Evolutionary conservation across 2,329 filamentous ascomycete species (phyloP), one percentile per base, ranked within the genome.

Genomic region (Aspergillus puulaauensis): DNA sequence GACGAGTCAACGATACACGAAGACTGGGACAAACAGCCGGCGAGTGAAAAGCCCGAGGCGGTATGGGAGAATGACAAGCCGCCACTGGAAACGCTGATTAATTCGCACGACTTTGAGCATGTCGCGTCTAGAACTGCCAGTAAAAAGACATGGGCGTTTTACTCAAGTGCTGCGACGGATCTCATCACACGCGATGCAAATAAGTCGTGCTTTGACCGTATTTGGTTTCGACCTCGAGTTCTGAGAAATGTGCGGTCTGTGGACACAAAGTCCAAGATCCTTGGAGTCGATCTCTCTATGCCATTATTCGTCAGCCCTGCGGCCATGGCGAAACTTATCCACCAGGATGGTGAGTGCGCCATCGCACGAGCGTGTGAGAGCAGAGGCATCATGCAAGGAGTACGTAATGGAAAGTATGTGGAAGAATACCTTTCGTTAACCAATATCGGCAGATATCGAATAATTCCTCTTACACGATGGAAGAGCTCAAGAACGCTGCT

Each of bases 91-190:
- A 80, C 77, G 11, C 67, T 87, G 23, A 83, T 87, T 66, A 86
- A 79, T 63, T 75, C 82, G 6, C 77, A 86, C 60, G 86, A 89
- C 72, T 89, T 89, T 66, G 80, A 84, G 52, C 58, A 74, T 11
- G 83, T 82, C 0, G 86, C 86, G 4, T 78, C 80, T 15, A 75
- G 76, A 24, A 82, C 80, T 6, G 78, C 87, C 48, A 79, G 79
- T 8, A 79, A 81, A 41, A 89, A 90, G 66, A 83, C 86, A n/a
- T 89, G 85, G 84, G 87, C 86, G 0, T 90, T 89, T 66, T 83
- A 86, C 67, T 87, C 84, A 19, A 87, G 85, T 8, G 87, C 86
- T 2, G 83, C 86, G 11, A 88, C 85, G 6, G 87, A 80, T 80
- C 65, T 82, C 4, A 84, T 87, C 39, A 83, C 86, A 48, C 78